Evolutionary conservation across 2,329 filamentous ascomycete species (phyloP).

Genomic region (Diaporthe sp.): DNA sequence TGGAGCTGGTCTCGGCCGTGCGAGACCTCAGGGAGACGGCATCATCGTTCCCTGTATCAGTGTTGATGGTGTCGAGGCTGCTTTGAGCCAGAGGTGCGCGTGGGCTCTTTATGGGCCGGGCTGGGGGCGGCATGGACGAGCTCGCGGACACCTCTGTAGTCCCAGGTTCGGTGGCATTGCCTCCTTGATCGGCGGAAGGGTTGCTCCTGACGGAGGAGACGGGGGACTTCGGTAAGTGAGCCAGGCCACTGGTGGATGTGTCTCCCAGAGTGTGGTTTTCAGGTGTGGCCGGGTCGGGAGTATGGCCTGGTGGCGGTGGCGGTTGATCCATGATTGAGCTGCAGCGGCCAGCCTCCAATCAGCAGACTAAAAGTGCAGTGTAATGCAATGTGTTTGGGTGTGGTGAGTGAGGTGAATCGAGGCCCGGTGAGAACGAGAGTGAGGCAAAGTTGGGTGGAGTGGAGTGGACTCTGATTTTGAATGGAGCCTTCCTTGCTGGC

Average conservation of each 20-base stretch:
- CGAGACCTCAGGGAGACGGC: constrained; percentile 44
- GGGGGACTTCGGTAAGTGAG: constrained; percentile 59
- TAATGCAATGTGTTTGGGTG: background rate
- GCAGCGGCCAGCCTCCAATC: background rate
- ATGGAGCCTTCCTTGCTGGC: background rate
- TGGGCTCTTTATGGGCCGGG: constrained; percentile 58
- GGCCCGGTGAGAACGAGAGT: background rate
- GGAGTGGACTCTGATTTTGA: constrained; percentile 18
- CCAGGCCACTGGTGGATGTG: constrained; percentile 44
- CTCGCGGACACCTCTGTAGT: constrained; percentile 71
- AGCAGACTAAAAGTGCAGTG: background rate
- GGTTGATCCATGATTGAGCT: constrained; percentile 34
- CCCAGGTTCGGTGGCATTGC: constrained; percentile 65
- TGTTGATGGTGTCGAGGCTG: constrained; percentile 59
- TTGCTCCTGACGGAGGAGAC: constrained; percentile 53
- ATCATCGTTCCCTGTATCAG: constrained; percentile 58
- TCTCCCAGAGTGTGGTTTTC: constrained; percentile 14
- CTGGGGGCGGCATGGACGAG: constrained; percentile 72
- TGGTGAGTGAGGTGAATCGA: background rate
- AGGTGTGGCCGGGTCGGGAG: background rate
- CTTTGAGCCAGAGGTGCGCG: constrained; percentile 57
- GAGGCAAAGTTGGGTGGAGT: constrained; percentile 6
- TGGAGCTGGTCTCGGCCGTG: constrained; percentile 11
- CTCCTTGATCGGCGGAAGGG: constrained; percentile 63
- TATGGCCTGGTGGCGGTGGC: constrained; percentile 30